A percentile compares a stretch with the other conserved stretches of the same genome.
Evolutionary conservation across 768 basidiomycete species (phyloP).

Genomic region (Lactarius hatsudake): DNA sequence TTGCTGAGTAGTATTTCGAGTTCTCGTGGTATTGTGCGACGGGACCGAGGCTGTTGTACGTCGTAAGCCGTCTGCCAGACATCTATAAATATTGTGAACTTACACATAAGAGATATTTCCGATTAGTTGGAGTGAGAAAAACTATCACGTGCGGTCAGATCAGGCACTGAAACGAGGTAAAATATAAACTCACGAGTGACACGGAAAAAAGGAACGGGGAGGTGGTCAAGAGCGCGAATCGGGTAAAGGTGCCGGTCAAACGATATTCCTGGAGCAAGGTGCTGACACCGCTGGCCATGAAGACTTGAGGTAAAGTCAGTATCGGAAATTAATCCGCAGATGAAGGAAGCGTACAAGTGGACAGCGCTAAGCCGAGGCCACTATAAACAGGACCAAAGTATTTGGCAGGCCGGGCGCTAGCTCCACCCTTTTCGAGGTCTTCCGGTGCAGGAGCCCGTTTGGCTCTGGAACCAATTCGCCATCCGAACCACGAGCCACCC

Average conservation of each 20-base stretch:
- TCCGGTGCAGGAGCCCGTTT: slow-evolving; percentile 19
- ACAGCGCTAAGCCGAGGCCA: slow-evolving; percentile 64
- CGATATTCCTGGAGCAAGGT: slow-evolving; percentile 64
- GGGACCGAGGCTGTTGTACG: slow-evolving; percentile 59
- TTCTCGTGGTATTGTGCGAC: slow-evolving; percentile 85
- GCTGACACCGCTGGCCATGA: slow-evolving; percentile 59
- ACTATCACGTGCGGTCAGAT: slow-evolving; percentile 40
- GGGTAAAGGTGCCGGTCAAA: slow-evolving; percentile 57
- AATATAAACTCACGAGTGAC: slow-evolving; percentile 54
- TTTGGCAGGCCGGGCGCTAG: slow-evolving; percentile 39
- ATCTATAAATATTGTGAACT: slow-evolving; percentile 28
- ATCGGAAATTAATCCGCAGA: not conserved
- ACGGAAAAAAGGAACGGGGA: slow-evolving; percentile 74
- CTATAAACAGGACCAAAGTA: slow-evolving; percentile 71
- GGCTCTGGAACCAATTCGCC: slow-evolving; percentile 34
- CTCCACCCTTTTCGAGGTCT: slow-evolving; percentile 54
- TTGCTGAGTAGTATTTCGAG: slow-evolving; percentile 77
- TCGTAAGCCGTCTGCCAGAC: not conserved
- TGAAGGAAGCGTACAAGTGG: slow-evolving; percentile 49
- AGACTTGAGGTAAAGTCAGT: slow-evolving; percentile 43
- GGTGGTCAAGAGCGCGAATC: slow-evolving; percentile 66
- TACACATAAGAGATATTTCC: slow-evolving; percentile 65
- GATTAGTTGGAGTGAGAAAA: slow-evolving; percentile 70
- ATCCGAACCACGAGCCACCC: slow-evolving; percentile 29
- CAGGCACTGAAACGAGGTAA: not conserved